These are phyloP conservation scores for Eucalyptus pauciflora DNA, from an alignment of 345 rosid genomes.

Conservation along the genomic window DNA sequence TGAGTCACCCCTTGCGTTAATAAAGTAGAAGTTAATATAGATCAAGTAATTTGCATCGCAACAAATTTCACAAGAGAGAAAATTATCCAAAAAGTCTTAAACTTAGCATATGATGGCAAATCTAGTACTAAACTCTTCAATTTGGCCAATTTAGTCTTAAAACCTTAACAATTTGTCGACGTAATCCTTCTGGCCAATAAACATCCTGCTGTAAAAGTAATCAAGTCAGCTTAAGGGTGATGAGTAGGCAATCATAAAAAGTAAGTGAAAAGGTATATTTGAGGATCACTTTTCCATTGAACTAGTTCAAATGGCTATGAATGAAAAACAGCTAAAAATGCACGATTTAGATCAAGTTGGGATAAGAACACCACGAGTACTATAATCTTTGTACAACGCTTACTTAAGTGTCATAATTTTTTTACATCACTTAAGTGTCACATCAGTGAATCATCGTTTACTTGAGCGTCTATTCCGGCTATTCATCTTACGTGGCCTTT, in stretches of 20 bases:
- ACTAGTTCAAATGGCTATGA: neutral
- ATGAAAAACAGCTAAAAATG: neutral
- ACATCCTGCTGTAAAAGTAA: rapidly evolving
- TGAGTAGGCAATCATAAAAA: rapidly evolving
- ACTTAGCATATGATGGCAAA: rapidly evolving
- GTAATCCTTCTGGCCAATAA: rapidly evolving
- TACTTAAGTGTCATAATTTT: rapidly evolving
- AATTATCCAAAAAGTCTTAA: neutral
- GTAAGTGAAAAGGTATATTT: neutral
- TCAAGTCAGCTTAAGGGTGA: neutral
- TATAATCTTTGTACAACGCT: rapidly evolving
- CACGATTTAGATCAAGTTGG: no score
- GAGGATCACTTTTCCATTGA: neutral
- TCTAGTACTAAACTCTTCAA: rapidly evolving
- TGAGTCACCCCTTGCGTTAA: no score
- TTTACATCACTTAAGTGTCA: rapidly evolving
- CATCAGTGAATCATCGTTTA: no score
- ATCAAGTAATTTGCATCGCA: neutral
- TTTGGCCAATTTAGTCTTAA: neutral
- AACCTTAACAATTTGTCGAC: rapidly evolving
- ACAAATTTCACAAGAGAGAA: neutral
- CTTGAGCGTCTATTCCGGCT: rapidly evolving
- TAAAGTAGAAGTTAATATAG: no score
- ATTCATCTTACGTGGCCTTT: rapidly evolving
- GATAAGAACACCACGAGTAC: rapidly evolving